Evolutionary conservation across 352 stramenopile species (phyloP).

Genomic region (Lagenidium giganteum): DNA sequence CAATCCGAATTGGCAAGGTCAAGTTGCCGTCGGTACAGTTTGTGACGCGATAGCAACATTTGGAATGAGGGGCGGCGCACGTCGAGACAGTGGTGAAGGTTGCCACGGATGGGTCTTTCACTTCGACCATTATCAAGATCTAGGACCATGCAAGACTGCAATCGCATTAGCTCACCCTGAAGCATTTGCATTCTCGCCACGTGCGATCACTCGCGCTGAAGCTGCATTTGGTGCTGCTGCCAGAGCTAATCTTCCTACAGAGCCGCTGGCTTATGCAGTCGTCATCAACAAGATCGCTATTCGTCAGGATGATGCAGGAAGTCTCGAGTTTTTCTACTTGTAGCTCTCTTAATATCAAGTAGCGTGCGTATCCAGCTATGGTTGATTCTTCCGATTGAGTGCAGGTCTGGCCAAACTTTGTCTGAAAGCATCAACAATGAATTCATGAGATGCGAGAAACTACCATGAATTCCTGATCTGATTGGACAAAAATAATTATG

Average conservation of each 20-base stretch:
- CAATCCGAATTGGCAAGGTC: conserved; percentile 15
- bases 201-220: conserved; percentile 5
- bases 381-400: too few relatives aligned
- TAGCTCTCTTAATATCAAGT: too few relatives aligned
- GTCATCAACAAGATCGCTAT: conserved; percentile 17
- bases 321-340: conserved; percentile 9
- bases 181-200: conserved; percentile 16
- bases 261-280: conserved; percentile 11
- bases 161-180: conserved; percentile 6
- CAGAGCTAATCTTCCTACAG: conserved; percentile 11
- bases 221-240: conserved; percentile 6
- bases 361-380: too few relatives aligned
- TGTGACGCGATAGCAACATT: conserved; percentile 18
- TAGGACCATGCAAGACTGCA: conserved; percentile 10
- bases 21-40: conserved; percentile 5
- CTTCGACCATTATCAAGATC: conserved; percentile 16
- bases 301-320: conserved; percentile 15
- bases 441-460: too few relatives aligned
- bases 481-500: too few relatives aligned
- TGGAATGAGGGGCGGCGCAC: conserved; percentile 9
- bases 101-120: conserved; percentile 17
- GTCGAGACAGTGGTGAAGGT: conserved; percentile 8
- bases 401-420: too few relatives aligned
- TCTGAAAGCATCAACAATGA: too few relatives aligned
- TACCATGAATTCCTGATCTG: too few relatives aligned